These are phyloP conservation scores for Cercospora citrullina DNA, from an alignment of 2,329 filamentous ascomycete species.

Conservation along the genomic window DNA sequence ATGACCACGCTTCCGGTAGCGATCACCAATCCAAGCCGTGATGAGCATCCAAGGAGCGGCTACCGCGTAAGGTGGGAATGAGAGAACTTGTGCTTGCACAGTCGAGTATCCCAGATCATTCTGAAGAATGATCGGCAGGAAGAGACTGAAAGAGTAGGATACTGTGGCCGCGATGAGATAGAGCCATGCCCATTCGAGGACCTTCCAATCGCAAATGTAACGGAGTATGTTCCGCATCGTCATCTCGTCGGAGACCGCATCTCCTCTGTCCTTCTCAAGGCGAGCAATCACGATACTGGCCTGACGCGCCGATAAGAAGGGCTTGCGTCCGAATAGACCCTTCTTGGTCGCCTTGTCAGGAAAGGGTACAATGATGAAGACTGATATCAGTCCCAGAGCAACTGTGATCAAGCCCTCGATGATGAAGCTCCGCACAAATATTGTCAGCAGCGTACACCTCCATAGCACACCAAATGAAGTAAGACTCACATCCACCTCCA, in stretches of 20 bases:
- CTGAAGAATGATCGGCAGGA: slow-evolving; percentile 69
- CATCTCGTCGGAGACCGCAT: slow-evolving; percentile 3
- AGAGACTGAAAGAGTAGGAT: slow-evolving; percentile 73
- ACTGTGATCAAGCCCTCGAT: not conserved
- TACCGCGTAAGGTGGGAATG: not conserved
- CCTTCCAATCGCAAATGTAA: slow-evolving; percentile 6
- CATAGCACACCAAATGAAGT: not conserved
- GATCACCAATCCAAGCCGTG: not conserved
- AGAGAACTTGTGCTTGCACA: not conserved
- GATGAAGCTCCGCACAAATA: not conserved
- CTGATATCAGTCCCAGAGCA: not conserved
- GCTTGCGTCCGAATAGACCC: not conserved
- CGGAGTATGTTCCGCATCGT: slow-evolving; percentile 2
- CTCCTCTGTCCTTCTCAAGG: not conserved
- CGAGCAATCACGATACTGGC: not conserved
- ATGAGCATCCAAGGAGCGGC: not conserved
- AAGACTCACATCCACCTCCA: not conserved
- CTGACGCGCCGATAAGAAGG: not conserved
- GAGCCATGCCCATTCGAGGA: slow-evolving; percentile 11
- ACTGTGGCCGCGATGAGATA: slow-evolving; percentile 54
- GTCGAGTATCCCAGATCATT: not conserved
- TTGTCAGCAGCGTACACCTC: not conserved
- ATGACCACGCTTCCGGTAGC: not conserved
- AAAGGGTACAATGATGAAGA: not conserved
- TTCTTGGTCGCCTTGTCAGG: not conserved